Evolutionary conservation across 805 yeast genomes (phyloP).

Genomic region (Candida maesae): DNA sequence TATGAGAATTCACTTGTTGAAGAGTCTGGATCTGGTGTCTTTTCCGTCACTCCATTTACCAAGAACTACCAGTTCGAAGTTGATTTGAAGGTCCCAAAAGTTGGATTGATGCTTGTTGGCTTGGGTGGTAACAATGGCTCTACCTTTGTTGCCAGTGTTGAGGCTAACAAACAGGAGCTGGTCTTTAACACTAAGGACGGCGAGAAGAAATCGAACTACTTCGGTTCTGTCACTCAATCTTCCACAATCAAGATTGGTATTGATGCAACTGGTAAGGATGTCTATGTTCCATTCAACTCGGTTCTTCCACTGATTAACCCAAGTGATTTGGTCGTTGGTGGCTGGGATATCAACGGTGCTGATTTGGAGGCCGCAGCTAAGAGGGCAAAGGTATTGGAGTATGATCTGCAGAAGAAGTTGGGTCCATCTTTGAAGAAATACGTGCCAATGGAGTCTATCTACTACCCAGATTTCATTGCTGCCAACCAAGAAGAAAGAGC

Average conservation of each 20-base stretch:
- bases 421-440: slow-evolving; percentile 55
- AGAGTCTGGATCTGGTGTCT: slow-evolving; percentile 38
- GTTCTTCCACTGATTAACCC: slow-evolving; percentile 87
- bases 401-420: slow-evolving; percentile 75
- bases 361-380: slow-evolving; percentile 75
- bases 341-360: slow-evolving; percentile 87
- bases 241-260: slow-evolving; percentile 88
- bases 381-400: slow-evolving; percentile 84
- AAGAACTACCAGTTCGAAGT: slow-evolving; percentile 82
- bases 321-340: slow-evolving; percentile 83
- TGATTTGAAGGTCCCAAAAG: slow-evolving; percentile 75
- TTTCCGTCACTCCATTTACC: slow-evolving; percentile 66
- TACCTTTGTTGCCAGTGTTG: slow-evolving; percentile 77
- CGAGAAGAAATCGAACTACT: slow-evolving; percentile 67
- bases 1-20: slow-evolving; percentile 71
- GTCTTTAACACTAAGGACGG: slow-evolving; percentile 83
- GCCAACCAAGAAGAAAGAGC: slow-evolving; percentile 92
- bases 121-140: slow-evolving; percentile 97
- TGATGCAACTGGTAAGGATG: slow-evolving; percentile 75
- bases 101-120: slow-evolving; percentile 89
- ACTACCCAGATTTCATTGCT: slow-evolving; percentile 96
- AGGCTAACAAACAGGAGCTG: slow-evolving; percentile 79
- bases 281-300: slow-evolving; percentile 88
- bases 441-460: slow-evolving; percentile 77
- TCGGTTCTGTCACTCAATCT: slow-evolving; percentile 92